Conservation (phyloP, 768 basidiomycete genomes). For the Trametes villosa region DNA sequence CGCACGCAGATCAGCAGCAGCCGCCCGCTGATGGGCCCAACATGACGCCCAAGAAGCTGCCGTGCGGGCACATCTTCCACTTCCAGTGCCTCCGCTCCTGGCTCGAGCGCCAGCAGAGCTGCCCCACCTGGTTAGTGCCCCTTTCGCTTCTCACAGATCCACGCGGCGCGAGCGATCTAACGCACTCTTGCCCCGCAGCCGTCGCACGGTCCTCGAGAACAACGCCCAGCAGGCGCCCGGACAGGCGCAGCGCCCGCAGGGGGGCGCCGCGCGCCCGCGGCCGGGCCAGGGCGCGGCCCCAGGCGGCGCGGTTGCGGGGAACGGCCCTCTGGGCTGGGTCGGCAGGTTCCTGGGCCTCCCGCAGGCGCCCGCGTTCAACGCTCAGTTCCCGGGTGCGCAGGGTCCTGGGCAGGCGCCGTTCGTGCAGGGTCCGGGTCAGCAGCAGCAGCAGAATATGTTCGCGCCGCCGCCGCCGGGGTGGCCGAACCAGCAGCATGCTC, state of each 20-base stretch:
- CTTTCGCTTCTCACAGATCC: neutral
- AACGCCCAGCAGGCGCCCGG: conserved; percentile 24
- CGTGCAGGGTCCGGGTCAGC: conserved; percentile 20
- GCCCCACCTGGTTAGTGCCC: conserved; percentile 88
- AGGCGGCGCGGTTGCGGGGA: conserved; percentile 35
- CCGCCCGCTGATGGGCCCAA: conserved; percentile 71
- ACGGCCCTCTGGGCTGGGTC: conserved; percentile 45
- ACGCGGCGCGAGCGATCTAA: neutral
- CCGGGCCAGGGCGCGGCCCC: conserved; percentile 33
- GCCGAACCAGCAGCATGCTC: neutral
- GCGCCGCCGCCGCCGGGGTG: conserved; percentile 6
- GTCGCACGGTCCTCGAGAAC: conserved; percentile 74
- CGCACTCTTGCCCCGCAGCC: conserved; percentile 45
- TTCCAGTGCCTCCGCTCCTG: conserved; percentile 96
- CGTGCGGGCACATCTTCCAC: conserved; percentile 98
- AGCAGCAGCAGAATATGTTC: conserved; percentile 39
- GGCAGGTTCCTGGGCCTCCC: conserved; percentile 62
- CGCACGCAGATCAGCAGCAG: conserved; percentile 27
- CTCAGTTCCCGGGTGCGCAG: conserved; percentile 33
- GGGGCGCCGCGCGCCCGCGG: conserved; percentile 27
- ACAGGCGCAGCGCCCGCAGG: conserved; percentile 22
- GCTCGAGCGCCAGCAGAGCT: conserved; percentile 98
- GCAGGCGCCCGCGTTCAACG: conserved; percentile 44
- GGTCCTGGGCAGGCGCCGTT: conserved; percentile 23
- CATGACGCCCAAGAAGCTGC: conserved; percentile 94